Evolutionary conservation across 2,329 filamentous ascomycete species (phyloP).

Genomic region (Aspergillus aculeatus): DNA sequence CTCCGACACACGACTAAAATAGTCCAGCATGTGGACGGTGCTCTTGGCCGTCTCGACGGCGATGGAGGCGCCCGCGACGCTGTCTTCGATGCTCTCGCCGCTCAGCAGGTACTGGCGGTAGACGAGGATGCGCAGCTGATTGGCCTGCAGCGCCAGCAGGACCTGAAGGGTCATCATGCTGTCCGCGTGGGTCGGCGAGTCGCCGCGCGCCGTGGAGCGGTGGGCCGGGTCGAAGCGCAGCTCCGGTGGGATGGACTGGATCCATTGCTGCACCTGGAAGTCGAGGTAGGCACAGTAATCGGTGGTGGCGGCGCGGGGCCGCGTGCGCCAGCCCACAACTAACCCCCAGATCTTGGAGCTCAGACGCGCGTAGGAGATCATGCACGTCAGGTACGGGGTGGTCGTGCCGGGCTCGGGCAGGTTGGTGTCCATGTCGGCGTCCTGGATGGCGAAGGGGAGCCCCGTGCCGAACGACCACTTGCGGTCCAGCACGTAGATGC

Average conservation of each 20-base stretch:
- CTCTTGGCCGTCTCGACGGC: slow-evolving; percentile 44
- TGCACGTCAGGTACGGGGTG: slow-evolving; percentile 46
- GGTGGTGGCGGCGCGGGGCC: slow-evolving; percentile 32
- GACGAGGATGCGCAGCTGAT: slow-evolving; percentile 48
- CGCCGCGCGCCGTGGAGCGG: slow-evolving; percentile 5
- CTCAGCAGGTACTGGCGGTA: slow-evolving; percentile 47
- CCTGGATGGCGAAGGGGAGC: slow-evolving; percentile 50
- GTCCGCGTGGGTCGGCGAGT: slow-evolving; percentile 22
- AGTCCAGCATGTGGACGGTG: slow-evolving; percentile 39
- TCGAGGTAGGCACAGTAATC: slow-evolving; percentile 45
- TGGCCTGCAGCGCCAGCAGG: slow-evolving; percentile 47
- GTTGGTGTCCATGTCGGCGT: slow-evolving; percentile 52
- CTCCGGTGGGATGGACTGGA: slow-evolving; percentile 46
- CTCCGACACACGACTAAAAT: slow-evolving; percentile 37
- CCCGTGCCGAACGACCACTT: slow-evolving; percentile 55
- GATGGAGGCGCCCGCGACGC: slow-evolving; percentile 37
- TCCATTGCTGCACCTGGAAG: slow-evolving; percentile 47
- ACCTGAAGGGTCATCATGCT: slow-evolving; percentile 45
- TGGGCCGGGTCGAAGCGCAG: slow-evolving; percentile 39
- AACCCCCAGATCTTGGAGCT: slow-evolving; percentile 51
- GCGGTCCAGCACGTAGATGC: slow-evolving; percentile 52
- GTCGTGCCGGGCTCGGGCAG: slow-evolving; percentile 45
- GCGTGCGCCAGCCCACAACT: slow-evolving; percentile 39
- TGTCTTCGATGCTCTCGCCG: slow-evolving; percentile 36
- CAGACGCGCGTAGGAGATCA: slow-evolving; percentile 50